Evolutionary conservation across 1,284 basidiomycete genomes (phyloP), one percentile per base, ranked within the genome.

Genomic region (Heterobasidion irregulare): DNA sequence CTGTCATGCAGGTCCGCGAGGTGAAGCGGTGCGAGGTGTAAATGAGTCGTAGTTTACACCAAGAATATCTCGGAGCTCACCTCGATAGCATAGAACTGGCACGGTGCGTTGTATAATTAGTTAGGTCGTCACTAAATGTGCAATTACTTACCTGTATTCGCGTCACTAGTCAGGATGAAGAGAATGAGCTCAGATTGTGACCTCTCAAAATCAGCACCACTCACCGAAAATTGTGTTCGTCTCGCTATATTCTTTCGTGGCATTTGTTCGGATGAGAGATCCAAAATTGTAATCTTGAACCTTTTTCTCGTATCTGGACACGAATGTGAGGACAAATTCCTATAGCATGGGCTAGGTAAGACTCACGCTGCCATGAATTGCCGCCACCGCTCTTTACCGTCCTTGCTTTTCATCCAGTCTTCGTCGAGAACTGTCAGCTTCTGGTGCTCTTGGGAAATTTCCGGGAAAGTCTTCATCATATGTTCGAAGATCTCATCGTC

Each of bases 261-360:
- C 79, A 67, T 97, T 84, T 54, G 82, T 87, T 52, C 97, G 84
- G 63, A 99, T 89, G 62, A 99, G 76, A 2, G 93, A 98, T 35
- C 97, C 97, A 73, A 98, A 98, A 78, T 98, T 99, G 75, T 90
- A 94, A 65, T 99, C 95, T 66, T 92, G 88, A 55, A 97, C 75
- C 65, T 85, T 87, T 59, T 89, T 85, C 72, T 94, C 86, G 73
- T 93, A 95, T 60, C 85, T 88, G 59, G 34, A 19, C n/a, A 33
- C 6, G 10, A 16, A 50, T 12, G 48, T 12, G 0, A 18, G 26
- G 12, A 50, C 13, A 26, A 15, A 50, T 26, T 26, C 26, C 26
- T 5, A 26, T 26, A 6, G 51, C 13, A 16, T 6, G 19, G 54
- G 15, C 56, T 9, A n/a, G 15, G 15, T 43, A 50, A 66, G 57